Evolutionary conservation across 176 grass and related monocot genomes (phyloP).

Genomic region (Tuctoria greenei): DNA sequence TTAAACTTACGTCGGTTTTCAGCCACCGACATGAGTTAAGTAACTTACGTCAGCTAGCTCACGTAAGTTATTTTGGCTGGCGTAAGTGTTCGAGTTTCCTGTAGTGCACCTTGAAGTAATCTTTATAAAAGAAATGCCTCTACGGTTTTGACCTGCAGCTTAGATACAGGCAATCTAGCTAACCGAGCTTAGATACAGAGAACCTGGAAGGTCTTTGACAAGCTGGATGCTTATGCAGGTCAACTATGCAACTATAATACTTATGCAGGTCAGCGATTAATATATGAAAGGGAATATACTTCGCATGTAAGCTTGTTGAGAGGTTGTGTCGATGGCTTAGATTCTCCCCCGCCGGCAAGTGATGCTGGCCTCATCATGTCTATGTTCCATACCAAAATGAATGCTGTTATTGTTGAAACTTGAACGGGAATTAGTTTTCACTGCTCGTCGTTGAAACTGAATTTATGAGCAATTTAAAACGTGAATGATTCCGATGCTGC

Average conservation of each 20-base stretch:
- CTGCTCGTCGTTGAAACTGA: not conserved
- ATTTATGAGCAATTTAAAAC: not conserved
- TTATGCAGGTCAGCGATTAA: not conserved
- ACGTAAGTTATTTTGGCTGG: too few species aligned
- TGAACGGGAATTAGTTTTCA: not conserved
- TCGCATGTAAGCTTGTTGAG: not conserved
- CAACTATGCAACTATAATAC: not conserved
- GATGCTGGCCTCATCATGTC: not conserved
- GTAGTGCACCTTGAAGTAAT: too few species aligned
- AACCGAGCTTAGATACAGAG: not conserved
- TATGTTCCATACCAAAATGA: not conserved
- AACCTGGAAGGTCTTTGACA: constrained; percentile 17
- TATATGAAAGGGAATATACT: not conserved
- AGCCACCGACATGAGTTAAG: too few species aligned
- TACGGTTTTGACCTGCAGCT: constrained; percentile 11
- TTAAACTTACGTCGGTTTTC: too few species aligned
- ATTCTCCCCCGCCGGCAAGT: not conserved
- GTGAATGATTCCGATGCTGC: too few species aligned
- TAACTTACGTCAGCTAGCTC: too few species aligned
- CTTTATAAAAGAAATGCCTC: too few species aligned
- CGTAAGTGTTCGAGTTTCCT: too few species aligned
- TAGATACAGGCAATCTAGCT: constrained; percentile 13
- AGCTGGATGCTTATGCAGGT: too few species aligned
- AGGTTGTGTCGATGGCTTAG: not conserved
- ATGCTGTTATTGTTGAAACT: not conserved